Percentiles rank a stretch among this genome's conserved stretches.
Evolutionary conservation across 371 early-diverging fungal genomes (phyloP).

Genomic region (Mortierella polycephala): DNA sequence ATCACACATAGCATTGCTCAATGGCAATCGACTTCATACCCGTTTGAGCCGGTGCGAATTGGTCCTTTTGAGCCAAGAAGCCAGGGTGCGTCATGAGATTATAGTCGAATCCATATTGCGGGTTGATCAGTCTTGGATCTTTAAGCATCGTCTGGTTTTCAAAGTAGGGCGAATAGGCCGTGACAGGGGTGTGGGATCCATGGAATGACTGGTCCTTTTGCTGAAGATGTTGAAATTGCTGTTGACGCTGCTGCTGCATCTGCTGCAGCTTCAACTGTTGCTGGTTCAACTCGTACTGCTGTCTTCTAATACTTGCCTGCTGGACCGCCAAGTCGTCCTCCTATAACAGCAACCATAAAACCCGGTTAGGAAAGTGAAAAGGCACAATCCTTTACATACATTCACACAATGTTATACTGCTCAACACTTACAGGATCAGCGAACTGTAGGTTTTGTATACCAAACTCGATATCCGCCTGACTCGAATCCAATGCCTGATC

Average conservation of each 20-base stretch:
- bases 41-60: slow-evolving; percentile 23
- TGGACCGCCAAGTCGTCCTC: slow-evolving; percentile 54
- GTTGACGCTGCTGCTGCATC: slow-evolving; percentile 54
- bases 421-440: slow-evolving; percentile 39
- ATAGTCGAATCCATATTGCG: slow-evolving; percentile 44
- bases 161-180: slow-evolving; percentile 51
- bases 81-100: slow-evolving; percentile 33
- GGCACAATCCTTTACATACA: background rate
- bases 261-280: slow-evolving; percentile 60
- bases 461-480: slow-evolving; percentile 48
- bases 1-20: background rate
- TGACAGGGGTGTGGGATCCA: slow-evolving; percentile 50
- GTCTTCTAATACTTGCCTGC: slow-evolving; percentile 54
- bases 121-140: slow-evolving; percentile 36
- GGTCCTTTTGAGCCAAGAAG: slow-evolving; percentile 35
- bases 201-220: slow-evolving; percentile 41
- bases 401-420: background rate
- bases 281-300: slow-evolving; percentile 50
- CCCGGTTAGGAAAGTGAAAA: background rate
- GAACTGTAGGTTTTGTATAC: slow-evolving; percentile 49
- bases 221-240: slow-evolving; percentile 40
- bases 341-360: slow-evolving; percentile 14
- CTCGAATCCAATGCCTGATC: slow-evolving; percentile 29
- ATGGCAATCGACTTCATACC: slow-evolving; percentile 9
- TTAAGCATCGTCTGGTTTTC: slow-evolving; percentile 45